phyloP scores from a whole-genome alignment of 73 alveolate genomes.

The Paramecium pentaurelia region DNA sequence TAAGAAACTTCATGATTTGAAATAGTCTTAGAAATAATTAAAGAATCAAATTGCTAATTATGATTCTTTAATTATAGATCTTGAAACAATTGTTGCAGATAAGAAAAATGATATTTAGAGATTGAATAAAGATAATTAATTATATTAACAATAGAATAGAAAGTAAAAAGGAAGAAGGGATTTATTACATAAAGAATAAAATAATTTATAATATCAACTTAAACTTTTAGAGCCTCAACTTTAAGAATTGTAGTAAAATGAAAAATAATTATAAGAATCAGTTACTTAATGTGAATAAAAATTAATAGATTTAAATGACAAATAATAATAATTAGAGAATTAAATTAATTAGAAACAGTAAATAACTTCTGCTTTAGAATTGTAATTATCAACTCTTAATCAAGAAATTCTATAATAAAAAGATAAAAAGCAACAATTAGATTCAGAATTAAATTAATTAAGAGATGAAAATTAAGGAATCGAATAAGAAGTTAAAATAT shows the following conservation, averaged over 20 bases:
- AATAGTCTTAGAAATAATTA: not conserved
- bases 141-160: not conserved
- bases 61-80: not conserved
- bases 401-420: not conserved
- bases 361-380: not conserved
- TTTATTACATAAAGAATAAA: not conserved
- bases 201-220: not conserved
- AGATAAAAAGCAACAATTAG: not conserved
- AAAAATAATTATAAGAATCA: not conserved
- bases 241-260: not conserved
- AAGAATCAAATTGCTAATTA: not conserved
- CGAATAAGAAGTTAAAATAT: not conserved
- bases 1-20: conserved; percentile 18
- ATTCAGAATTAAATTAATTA: not conserved
- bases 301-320: not conserved
- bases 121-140: not conserved
- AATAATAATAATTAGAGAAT: not conserved
- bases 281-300: not conserved
- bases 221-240: not conserved
- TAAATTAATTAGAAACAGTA: not conserved
- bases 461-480: not conserved
- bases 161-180: not conserved
- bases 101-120: not conserved
- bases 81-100: not conserved
- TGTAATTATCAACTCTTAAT: not conserved